Evolutionary conservation across 2,329 filamentous ascomycete species (phyloP).

Genomic region (Colletotrichum sp.): DNA sequence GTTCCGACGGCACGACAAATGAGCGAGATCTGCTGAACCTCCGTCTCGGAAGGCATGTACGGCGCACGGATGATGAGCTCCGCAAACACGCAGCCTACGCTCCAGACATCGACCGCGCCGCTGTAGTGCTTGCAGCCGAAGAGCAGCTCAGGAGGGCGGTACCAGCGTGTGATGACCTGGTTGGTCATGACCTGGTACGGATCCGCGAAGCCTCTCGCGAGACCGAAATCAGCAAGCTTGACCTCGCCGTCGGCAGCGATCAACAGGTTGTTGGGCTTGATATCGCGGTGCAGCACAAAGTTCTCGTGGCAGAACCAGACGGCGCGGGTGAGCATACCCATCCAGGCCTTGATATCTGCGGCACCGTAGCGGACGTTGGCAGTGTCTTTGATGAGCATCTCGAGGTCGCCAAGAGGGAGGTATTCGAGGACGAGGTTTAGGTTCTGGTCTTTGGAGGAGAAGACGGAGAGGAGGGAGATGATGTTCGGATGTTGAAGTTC

Average conservation of each 20-base stretch:
- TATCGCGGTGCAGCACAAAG: conserved; percentile 93
- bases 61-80: conserved; percentile 85
- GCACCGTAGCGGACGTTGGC: conserved; percentile 79
- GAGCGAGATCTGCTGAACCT: conserved; percentile 83
- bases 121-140: conserved; percentile 90
- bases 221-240: conserved; percentile 97
- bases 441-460: conserved; percentile 95
- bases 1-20: conserved; percentile 89
- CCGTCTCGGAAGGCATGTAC: conserved; percentile 82
- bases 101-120: conserved; percentile 93
- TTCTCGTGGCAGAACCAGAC: conserved; percentile 98
- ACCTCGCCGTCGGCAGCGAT: conserved; percentile 92
- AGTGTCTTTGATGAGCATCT: conserved; percentile 90
- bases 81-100: conserved; percentile 89
- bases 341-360: conserved; percentile 97
- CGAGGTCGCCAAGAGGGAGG: conserved; percentile 90
- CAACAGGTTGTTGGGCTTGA: conserved; percentile 97
- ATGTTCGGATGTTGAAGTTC: conserved; percentile 96
- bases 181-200: conserved; percentile 88
- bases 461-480: conserved; percentile 89
- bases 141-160: conserved; percentile 90
- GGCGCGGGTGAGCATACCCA: conserved; percentile 92
- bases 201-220: conserved; percentile 88
- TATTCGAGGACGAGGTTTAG: conserved; percentile 95
- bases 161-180: conserved; percentile 97